Percentiles rank a stretch among this genome's conserved stretches.
Evolutionary conservation across 78 protist species (phyloP).

Genomic region (Trichosphaerium sp.): DNA sequence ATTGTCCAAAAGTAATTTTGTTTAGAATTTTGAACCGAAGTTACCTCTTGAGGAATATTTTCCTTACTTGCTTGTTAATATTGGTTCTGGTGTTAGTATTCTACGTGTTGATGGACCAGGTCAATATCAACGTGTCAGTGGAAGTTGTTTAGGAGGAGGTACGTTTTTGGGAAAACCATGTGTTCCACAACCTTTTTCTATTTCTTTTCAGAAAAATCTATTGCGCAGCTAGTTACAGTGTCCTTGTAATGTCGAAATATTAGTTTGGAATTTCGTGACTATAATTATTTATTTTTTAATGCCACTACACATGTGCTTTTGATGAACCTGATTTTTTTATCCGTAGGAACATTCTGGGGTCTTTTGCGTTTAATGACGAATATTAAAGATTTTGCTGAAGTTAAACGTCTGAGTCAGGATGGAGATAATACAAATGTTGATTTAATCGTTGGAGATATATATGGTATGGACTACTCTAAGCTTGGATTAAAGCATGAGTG

Average conservation of each 20-base stretch:
- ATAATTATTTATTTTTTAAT: too few species aligned
- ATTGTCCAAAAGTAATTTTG: too few species aligned
- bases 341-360: slow-evolving; percentile 73
- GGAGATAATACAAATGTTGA: slow-evolving; percentile 62
- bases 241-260: background rate
- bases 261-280: background rate
- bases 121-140: slow-evolving; percentile 72
- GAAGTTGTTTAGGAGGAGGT: slow-evolving; percentile 91
- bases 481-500: slow-evolving; percentile 33
- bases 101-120: slow-evolving; percentile 46
- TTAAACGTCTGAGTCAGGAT: slow-evolving; percentile 20
- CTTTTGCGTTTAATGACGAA: slow-evolving; percentile 61
- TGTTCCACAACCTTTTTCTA: background rate
- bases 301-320: too few species aligned
- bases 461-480: slow-evolving; percentile 70
- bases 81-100: slow-evolving; percentile 86
- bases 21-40: too few species aligned
- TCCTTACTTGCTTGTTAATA: slow-evolving; percentile 78
- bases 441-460: slow-evolving; percentile 92
- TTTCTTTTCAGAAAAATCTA: background rate
- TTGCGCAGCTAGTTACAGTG: background rate
- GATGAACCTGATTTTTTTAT: too few species aligned
- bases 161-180: background rate
- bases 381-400: slow-evolving; percentile 49
- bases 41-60: too few species aligned